A percentile compares a stretch with the other conserved stretches of the same genome.
Evolutionary conservation across 306 rosid species (phyloP).

Genomic region (Gynostemma pentaphyllum): DNA sequence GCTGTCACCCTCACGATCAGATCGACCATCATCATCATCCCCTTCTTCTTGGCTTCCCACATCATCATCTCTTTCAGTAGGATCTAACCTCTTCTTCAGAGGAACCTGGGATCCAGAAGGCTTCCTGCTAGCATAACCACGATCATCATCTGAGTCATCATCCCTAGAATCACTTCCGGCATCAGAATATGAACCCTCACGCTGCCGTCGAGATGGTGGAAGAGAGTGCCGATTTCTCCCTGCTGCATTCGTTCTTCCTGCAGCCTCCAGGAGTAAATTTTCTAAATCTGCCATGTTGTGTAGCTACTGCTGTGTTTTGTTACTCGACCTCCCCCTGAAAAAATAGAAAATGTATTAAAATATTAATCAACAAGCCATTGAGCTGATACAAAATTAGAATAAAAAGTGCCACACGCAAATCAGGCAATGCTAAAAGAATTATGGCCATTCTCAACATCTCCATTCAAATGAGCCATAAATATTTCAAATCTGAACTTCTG

Average conservation of each 20-base stretch:
- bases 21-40: slow-evolving; percentile 35
- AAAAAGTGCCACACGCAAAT: not conserved
- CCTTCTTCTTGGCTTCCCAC: slow-evolving; percentile 67
- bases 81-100: slow-evolving; percentile 75
- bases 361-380: not conserved
- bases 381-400: not conserved
- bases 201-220: slow-evolving; percentile 48
- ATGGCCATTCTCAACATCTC: not conserved
- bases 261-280: slow-evolving; percentile 80
- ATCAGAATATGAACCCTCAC: slow-evolving; percentile 58
- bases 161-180: slow-evolving; percentile 73
- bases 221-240: slow-evolving; percentile 53
- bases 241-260: slow-evolving; percentile 63
- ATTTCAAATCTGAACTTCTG: too few species aligned
- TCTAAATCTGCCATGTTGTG: slow-evolving; percentile 73
- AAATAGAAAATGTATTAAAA: not conserved
- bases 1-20: slow-evolving; percentile 41
- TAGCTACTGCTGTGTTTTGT: not conserved
- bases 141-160: slow-evolving; percentile 65
- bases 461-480: not conserved
- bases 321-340: slow-evolving; percentile 9
- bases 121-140: slow-evolving; percentile 33
- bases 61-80: slow-evolving; percentile 61
- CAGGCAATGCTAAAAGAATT: not conserved
- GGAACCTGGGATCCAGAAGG: slow-evolving; percentile 63